Evolutionary conservation across 768 basidiomycete genomes (phyloP).

Genomic region (Tulasnella sp.): DNA sequence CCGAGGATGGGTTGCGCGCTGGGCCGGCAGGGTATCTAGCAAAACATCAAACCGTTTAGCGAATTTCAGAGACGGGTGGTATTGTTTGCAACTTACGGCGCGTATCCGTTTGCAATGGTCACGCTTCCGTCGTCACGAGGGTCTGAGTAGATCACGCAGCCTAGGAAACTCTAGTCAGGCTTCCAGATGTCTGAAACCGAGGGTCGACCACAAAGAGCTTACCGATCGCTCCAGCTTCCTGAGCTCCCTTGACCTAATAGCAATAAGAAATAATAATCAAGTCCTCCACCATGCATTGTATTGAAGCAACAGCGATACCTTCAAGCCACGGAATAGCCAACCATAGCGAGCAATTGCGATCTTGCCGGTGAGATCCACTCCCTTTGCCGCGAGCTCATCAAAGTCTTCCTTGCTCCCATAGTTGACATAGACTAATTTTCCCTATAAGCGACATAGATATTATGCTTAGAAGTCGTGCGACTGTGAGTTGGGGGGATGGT

Average conservation of each 20-base stretch:
- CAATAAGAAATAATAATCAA: neutral
- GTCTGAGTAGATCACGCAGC: constrained; percentile 76
- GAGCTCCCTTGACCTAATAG: constrained; percentile 64
- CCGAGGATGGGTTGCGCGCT: constrained; percentile 73
- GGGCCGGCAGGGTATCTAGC: constrained; percentile 71
- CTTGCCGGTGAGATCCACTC: constrained; percentile 66
- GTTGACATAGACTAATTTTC: constrained; percentile 67
- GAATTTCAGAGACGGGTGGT: neutral
- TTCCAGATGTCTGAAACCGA: neutral
- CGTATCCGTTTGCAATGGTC: constrained; percentile 65
- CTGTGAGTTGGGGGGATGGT: neutral
- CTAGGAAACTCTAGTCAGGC: constrained; percentile 9
- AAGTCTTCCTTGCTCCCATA: constrained; percentile 73
- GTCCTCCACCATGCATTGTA: neutral
- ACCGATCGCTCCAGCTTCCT: constrained; percentile 70
- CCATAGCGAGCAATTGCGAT: constrained; percentile 60
- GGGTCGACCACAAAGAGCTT: neutral
- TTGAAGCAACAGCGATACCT: constrained; percentile 38
- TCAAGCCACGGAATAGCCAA: constrained; percentile 72
- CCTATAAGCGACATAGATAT: constrained; percentile 27
- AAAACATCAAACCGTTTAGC: constrained; percentile 5
- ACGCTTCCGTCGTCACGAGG: constrained; percentile 78
- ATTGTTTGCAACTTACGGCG: constrained; percentile 35
- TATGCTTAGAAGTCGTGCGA: neutral
- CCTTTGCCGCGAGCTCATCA: constrained; percentile 53